phyloP scores from a whole-genome alignment of 345 rosid species.

The Litchi chinensis region DNA sequence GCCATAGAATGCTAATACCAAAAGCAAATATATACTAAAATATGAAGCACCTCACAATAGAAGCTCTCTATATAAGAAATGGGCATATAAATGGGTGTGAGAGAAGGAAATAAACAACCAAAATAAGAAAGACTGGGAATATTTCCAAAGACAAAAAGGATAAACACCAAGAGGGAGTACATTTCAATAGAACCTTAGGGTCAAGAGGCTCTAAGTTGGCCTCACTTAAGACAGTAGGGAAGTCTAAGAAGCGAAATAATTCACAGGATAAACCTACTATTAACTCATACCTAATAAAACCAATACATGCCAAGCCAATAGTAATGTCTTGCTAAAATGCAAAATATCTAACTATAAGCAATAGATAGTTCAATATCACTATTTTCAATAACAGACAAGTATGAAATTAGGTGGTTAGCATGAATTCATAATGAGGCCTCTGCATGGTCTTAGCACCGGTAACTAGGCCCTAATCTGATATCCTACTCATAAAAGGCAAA shows the following conservation, averaged over 20 bases:
- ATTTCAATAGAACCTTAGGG: neutral
- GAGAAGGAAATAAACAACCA: neutral
- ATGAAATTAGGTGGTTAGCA: neutral
- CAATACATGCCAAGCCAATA: neutral
- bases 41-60: neutral
- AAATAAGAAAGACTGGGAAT: too few species aligned
- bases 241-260: too few species aligned
- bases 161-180: neutral
- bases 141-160: neutral
- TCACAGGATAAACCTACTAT: too few species aligned
- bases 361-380: neutral
- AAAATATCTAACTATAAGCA: neutral
- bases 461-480: neutral
- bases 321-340: neutral
- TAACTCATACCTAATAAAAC: neutral
- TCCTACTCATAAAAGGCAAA: neutral
- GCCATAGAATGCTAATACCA: conserved; percentile 18
- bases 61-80: neutral
- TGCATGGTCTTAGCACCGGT: conserved; percentile 3
- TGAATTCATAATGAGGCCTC: neutral
- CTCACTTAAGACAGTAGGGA: neutral
- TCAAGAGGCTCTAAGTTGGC: neutral
- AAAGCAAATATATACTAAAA: neutral
- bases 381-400: neutral
- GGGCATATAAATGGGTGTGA: neutral